phyloP scores from a whole-genome alignment of 2,329 filamentous ascomycete species.

The Penicillium sp. region DNA sequence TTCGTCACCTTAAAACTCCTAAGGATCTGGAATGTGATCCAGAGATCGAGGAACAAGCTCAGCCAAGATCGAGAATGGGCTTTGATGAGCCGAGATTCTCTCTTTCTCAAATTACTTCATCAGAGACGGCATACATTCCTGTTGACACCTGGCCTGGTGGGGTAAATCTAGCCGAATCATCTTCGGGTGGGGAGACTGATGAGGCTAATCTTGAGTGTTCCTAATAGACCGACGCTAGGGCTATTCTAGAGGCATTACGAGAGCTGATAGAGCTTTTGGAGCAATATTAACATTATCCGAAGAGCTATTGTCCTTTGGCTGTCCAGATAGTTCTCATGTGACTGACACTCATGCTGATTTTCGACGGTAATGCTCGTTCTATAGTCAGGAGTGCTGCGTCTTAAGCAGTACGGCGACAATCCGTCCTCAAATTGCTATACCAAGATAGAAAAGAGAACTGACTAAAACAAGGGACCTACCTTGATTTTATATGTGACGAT shows the following conservation, averaged over 20 bases:
- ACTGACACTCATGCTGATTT: not conserved
- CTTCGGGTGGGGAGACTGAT: not conserved
- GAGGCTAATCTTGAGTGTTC: not conserved
- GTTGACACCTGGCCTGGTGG: not conserved
- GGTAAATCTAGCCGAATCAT: not conserved
- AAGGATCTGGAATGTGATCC: not conserved
- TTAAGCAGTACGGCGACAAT: no score
- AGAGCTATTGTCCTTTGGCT: not conserved
- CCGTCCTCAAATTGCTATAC: no score
- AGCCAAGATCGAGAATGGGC: not conserved
- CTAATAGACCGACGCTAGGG: no score
- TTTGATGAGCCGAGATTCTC: not conserved
- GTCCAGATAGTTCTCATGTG: not conserved
- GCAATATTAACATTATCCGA: no score
- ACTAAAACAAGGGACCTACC: no score
- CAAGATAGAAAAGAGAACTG: no score
- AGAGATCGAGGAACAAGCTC: not conserved
- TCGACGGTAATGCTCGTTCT: no score
- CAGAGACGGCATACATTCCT: not conserved
- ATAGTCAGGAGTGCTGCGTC: no score
- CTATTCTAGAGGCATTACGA: no score
- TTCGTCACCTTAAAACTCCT: not conserved
- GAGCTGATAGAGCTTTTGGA: no score
- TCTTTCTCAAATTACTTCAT: not conserved
- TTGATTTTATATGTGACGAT: no score